These are phyloP conservation scores for Jatropha podagrica DNA, from an alignment of 441 rosid genomes.

Conservation along the genomic window DNA sequence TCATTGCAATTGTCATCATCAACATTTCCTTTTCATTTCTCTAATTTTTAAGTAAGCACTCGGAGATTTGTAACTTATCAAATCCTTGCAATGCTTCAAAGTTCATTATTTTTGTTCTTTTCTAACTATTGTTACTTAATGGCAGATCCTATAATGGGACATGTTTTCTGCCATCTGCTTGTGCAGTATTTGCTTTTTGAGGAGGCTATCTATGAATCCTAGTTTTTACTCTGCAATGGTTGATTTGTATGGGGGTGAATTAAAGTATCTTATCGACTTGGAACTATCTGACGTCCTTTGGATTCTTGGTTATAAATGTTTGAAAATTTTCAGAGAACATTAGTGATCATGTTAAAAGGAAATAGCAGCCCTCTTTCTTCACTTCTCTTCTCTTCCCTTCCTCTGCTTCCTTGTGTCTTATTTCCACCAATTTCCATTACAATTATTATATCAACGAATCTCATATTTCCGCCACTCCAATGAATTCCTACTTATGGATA, in stretches of 20 bases:
- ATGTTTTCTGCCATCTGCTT: neutral
- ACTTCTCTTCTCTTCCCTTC: neutral
- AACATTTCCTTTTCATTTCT: neutral
- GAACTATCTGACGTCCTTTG: neutral
- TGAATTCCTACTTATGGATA: neutral
- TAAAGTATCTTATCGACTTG: neutral
- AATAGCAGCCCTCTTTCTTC: neutral
- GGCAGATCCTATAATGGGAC: neutral
- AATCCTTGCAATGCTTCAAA: neutral
- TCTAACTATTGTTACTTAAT: neutral
- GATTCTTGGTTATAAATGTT: neutral
- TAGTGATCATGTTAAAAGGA: neutral
- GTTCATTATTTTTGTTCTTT: neutral
- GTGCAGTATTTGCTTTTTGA: neutral
- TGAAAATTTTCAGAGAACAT: neutral
- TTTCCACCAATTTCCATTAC: neutral
- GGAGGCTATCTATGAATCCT: neutral
- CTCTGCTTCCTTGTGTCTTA: neutral
- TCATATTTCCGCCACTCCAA: neutral
- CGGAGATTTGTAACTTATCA: neutral
- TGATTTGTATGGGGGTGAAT: neutral
- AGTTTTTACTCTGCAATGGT: neutral
- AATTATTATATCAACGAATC: neutral
- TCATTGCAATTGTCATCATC: neutral
- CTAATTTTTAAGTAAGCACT: neutral